Evolutionary conservation across 1,284 basidiomycete genomes (phyloP).

Genomic region (Neonothopanus nambi): DNA sequence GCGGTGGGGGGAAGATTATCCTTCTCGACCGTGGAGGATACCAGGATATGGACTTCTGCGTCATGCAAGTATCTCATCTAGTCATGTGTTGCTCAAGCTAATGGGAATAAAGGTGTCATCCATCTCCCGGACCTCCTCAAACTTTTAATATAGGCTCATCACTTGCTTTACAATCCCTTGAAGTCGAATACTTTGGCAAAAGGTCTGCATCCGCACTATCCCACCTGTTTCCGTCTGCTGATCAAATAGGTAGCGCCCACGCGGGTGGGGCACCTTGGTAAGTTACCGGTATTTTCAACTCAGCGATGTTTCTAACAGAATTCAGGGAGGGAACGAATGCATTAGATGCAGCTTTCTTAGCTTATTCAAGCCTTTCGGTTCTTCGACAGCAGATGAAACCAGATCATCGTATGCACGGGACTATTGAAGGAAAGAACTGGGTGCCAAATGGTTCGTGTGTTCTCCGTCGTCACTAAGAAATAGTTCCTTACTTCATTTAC

Average conservation of each 20-base stretch:
- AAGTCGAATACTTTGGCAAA: slow-evolving; percentile 68
- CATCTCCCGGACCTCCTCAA: slow-evolving; percentile 47
- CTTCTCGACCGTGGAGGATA: slow-evolving; percentile 76
- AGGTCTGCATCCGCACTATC: slow-evolving; percentile 38
- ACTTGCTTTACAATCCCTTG: slow-evolving; percentile 58
- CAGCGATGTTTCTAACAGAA: background rate
- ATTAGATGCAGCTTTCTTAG: slow-evolving; percentile 80
- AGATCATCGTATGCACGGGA: slow-evolving; percentile 67
- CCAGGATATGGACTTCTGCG: slow-evolving; percentile 72
- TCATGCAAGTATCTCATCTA: slow-evolving; percentile 53
- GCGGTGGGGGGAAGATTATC: slow-evolving; percentile 75
- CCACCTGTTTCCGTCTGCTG: slow-evolving; percentile 11
- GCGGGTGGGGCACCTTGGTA: slow-evolving; percentile 70
- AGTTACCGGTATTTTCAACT: slow-evolving; percentile 13
- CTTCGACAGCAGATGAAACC: slow-evolving; percentile 75
- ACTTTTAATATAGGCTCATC: slow-evolving; percentile 52
- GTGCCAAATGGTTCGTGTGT: slow-evolving; percentile 57
- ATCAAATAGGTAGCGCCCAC: slow-evolving; percentile 54
- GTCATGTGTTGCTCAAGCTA: background rate
- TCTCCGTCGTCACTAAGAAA: background rate
- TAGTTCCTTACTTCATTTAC: slow-evolving; percentile 1
- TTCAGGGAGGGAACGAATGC: slow-evolving; percentile 81
- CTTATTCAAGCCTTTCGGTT: slow-evolving; percentile 74
- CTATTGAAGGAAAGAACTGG: slow-evolving; percentile 63
- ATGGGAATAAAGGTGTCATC: slow-evolving; percentile 57